A percentile compares a stretch with the other conserved stretches of the same genome.
These are phyloP conservation scores for Globisporangium paroecandrum DNA, from an alignment of 352 stramenopile genomes.

Conservation along the genomic window DNA sequence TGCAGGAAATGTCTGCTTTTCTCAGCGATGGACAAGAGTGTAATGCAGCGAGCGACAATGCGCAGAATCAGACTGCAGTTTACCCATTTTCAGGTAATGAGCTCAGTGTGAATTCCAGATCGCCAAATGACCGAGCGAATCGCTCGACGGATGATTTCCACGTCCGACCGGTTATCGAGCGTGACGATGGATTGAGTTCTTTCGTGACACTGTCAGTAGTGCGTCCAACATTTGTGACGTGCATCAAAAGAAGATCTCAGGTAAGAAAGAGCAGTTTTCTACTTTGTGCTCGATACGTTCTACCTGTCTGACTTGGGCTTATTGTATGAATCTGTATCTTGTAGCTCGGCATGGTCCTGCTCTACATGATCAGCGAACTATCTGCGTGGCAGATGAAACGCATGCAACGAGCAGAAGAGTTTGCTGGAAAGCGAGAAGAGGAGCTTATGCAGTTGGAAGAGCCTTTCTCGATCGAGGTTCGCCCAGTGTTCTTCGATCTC, in stretches of 20 bases:
- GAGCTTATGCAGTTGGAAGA: slow-evolving; percentile 77
- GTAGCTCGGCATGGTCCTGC: slow-evolving; percentile 68
- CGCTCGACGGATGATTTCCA: background rate
- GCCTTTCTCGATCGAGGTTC: slow-evolving; percentile 81
- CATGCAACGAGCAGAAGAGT: slow-evolving; percentile 81
- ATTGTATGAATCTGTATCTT: slow-evolving; percentile 4
- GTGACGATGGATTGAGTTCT: slow-evolving; percentile 7
- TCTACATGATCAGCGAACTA: slow-evolving; percentile 73
- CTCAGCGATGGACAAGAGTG: slow-evolving; percentile 24
- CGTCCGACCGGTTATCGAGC: background rate
- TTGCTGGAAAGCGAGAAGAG: slow-evolving; percentile 61
- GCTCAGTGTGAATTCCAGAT: background rate
- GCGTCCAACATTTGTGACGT: slow-evolving; percentile 28
- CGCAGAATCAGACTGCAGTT: slow-evolving; percentile 11
- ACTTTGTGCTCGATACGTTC: background rate
- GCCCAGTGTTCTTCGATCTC: slow-evolving; percentile 67
- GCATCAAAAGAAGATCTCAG: slow-evolving; percentile 71
- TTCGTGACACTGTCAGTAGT: slow-evolving; percentile 14
- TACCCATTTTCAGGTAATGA: background rate
- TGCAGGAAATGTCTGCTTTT: slow-evolving; percentile 48
- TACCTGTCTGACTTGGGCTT: slow-evolving; percentile 5
- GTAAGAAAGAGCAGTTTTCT: slow-evolving; percentile 22
- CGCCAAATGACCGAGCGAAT: background rate
- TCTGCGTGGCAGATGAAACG: slow-evolving; percentile 88
- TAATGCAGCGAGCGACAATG: background rate